phyloP scores from a whole-genome alignment of 345 rosid species.

The Pugionium dolabratum region DNA sequence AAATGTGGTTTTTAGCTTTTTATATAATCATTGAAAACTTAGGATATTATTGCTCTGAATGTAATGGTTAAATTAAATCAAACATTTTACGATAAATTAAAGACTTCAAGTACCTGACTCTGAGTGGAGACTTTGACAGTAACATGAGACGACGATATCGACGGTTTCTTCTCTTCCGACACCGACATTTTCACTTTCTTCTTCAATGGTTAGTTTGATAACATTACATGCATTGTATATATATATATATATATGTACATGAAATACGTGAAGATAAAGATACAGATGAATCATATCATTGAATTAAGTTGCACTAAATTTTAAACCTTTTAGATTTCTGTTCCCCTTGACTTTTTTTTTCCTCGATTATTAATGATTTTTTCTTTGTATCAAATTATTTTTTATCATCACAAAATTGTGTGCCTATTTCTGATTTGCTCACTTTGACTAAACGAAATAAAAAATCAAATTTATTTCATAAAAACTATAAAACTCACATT shows the following conservation, averaged over 20 bases:
- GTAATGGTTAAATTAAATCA: not conserved
- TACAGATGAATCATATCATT: constrained; percentile 1
- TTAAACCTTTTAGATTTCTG: constrained; percentile 18
- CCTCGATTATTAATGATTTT: too few relatives aligned
- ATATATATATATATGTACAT: not conserved
- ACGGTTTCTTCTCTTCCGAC: constrained; percentile 11
- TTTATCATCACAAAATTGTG: not conserved
- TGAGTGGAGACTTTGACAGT: constrained; percentile 5
- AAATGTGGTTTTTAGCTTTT: not conserved
- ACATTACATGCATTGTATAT: constrained; percentile 2
- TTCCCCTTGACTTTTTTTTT: not conserved
- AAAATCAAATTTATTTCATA: not conserved
- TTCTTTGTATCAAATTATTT: too few relatives aligned
- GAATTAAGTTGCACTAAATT: not conserved
- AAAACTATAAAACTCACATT: not conserved
- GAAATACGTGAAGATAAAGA: not conserved
- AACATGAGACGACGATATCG: constrained; percentile 18
- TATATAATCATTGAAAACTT: too few relatives aligned
- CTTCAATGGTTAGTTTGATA: not conserved
- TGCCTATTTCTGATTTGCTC: not conserved
- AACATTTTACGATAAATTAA: not conserved
- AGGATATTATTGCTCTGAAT: too few relatives aligned
- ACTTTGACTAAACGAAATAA: constrained; percentile 1
- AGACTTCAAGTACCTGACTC: constrained; percentile 3
- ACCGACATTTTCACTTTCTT: constrained; percentile 13